These are phyloP conservation scores for Syzygium aromaticum DNA, from an alignment of 345 rosid species.

Conservation along the genomic window DNA sequence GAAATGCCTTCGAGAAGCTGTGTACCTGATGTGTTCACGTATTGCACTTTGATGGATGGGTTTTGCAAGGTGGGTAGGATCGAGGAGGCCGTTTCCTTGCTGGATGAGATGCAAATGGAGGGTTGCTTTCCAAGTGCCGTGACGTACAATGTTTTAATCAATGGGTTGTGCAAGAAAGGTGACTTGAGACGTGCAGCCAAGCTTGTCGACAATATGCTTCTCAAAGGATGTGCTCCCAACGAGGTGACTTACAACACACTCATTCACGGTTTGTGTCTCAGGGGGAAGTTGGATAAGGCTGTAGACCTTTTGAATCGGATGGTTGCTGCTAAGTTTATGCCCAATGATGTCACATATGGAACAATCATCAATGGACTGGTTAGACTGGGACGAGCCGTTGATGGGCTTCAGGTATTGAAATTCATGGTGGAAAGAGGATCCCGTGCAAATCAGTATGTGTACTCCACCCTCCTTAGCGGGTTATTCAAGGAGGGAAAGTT, in stretches of 20 bases:
- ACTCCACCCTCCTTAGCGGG: constrained; percentile 69
- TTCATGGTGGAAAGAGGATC: constrained; percentile 77
- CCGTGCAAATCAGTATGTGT: constrained; percentile 48
- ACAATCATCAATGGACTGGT: constrained; percentile 78
- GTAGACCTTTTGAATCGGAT: constrained; percentile 68
- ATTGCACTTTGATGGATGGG: constrained; percentile 91
- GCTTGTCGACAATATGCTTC: constrained; percentile 88
- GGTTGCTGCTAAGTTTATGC: constrained; percentile 62
- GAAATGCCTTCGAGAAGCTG: constrained; percentile 53
- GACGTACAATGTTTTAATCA: constrained; percentile 67
- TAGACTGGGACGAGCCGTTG: constrained; percentile 54
- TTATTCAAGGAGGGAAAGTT: constrained; percentile 70
- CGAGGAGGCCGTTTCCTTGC: constrained; percentile 71
- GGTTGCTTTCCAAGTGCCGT: constrained; percentile 64
- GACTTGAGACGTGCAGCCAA: constrained; percentile 62
- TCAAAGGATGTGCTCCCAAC: constrained; percentile 80
- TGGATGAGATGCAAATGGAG: constrained; percentile 95
- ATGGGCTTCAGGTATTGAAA: constrained; percentile 38
- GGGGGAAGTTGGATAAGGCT: constrained; percentile 80
- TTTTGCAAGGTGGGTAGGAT: constrained; percentile 70
- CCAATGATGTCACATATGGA: constrained; percentile 78
- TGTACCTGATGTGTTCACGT: constrained; percentile 71
- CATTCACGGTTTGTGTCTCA: constrained; percentile 76
- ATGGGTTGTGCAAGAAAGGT: constrained; percentile 82
- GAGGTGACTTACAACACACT: constrained; percentile 83